Evolutionary conservation across 805 yeast genomes (phyloP).

Genomic region (Yamadazyma philogaea): DNA sequence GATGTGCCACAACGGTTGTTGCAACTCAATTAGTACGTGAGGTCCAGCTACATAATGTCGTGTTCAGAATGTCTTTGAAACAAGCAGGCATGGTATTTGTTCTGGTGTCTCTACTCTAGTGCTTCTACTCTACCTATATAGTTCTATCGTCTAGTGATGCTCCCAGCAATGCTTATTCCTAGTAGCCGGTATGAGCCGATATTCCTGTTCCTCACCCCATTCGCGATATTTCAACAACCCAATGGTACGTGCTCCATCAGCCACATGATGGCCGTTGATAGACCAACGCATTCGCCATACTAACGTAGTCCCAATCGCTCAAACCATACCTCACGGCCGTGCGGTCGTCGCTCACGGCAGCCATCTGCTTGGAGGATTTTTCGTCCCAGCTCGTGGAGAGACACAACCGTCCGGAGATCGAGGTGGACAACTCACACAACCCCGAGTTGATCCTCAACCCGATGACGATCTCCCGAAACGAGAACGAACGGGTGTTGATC

Average conservation of each 20-base stretch:
- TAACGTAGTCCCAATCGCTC: slow-evolving; percentile 79
- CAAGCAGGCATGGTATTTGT: no score
- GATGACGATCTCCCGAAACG: slow-evolving; percentile 87
- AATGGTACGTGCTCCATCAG: slow-evolving; percentile 3
- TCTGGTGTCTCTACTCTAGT: no score
- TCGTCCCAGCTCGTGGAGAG: slow-evolving; percentile 95
- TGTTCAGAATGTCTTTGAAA: no score
- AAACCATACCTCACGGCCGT: slow-evolving; percentile 95
- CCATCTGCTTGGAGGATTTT: slow-evolving; percentile 87
- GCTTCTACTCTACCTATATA: no score
- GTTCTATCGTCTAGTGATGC: no score
- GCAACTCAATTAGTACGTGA: no score
- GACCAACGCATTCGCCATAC: slow-evolving; percentile 1
- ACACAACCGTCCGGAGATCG: slow-evolving; percentile 96
- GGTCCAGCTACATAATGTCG: no score
- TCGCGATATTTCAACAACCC: slow-evolving; percentile 3
- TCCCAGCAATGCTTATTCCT: no score
- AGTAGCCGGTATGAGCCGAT: no score
- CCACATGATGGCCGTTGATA: not conserved
- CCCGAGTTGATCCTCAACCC: slow-evolving; percentile 85
- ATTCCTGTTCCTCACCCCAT: no score
- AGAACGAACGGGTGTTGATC: slow-evolving; percentile 85
- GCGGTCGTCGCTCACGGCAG: slow-evolving; percentile 88
- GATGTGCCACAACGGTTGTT: no score
- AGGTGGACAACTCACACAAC: slow-evolving; percentile 66